A percentile compares a stretch with the other conserved stretches of the same genome.
Evolutionary conservation across 2,329 filamentous ascomycete genomes (phyloP).

Genomic region (Ceratocystis albifundus): DNA sequence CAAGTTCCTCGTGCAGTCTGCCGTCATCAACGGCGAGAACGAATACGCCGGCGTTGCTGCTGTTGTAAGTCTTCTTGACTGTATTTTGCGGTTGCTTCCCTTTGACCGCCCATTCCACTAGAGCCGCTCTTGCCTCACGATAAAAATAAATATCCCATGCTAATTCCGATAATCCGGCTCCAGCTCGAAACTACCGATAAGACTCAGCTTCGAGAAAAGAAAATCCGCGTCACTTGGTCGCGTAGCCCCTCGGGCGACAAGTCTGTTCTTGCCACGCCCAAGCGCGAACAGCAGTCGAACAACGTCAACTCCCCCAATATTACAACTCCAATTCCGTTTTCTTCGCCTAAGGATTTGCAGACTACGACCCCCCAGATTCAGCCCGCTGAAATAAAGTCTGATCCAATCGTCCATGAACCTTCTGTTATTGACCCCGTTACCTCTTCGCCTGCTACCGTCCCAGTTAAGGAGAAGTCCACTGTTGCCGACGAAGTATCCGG

Average conservation of each 20-base stretch:
- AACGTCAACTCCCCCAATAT: slow-evolving; percentile 27
- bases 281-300: slow-evolving; percentile 22
- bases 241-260: slow-evolving; percentile 35
- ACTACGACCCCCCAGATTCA: slow-evolving; percentile 28
- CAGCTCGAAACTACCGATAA: slow-evolving; percentile 76
- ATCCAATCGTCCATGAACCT: slow-evolving; percentile 11
- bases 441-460: slow-evolving; percentile 15
- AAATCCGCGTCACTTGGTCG: slow-evolving; percentile 86
- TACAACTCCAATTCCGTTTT: slow-evolving; percentile 36
- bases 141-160: neutral
- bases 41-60: slow-evolving; percentile 69
- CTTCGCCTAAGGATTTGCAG: slow-evolving; percentile 35
- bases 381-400: slow-evolving; percentile 12
- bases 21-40: slow-evolving; percentile 69
- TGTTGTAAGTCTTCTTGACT: slow-evolving; percentile 50
- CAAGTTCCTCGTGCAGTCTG: slow-evolving; percentile 95
- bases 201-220: slow-evolving; percentile 73
- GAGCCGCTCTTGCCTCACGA: neutral
- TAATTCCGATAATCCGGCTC: slow-evolving; percentile 20
- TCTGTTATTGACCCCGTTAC: slow-evolving; percentile 41
- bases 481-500: slow-evolving; percentile 13
- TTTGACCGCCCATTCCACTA: neutral
- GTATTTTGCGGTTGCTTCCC: neutral
- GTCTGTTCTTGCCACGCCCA: slow-evolving; percentile 24
- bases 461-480: slow-evolving; percentile 7